Conservation (phyloP, 2,329 filamentous ascomycete species). For the Hyphodiscus sp. region DNA sequence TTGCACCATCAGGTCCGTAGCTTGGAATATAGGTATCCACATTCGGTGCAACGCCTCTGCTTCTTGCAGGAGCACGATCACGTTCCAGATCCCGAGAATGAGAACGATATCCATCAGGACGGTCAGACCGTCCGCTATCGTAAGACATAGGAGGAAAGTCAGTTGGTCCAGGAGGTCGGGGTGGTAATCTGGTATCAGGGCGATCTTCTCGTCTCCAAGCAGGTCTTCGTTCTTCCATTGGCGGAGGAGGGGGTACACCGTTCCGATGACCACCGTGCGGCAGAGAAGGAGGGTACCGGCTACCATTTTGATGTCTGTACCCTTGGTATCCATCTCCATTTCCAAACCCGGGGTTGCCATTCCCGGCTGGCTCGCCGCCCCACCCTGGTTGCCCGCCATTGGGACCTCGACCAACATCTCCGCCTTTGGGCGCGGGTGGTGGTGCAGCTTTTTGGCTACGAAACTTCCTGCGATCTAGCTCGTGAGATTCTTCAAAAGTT, state of each 20-base stretch:
- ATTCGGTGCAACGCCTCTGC: slow-evolving; percentile 20
- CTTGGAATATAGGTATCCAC: slow-evolving; percentile 46
- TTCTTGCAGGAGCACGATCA: slow-evolving; percentile 18
- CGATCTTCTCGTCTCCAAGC: slow-evolving; percentile 26
- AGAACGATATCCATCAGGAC: slow-evolving; percentile 36
- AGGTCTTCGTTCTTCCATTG: slow-evolving; percentile 27
- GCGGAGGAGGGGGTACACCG: slow-evolving; percentile 20
- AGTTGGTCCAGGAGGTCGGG: slow-evolving; percentile 25
- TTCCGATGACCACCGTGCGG: slow-evolving; percentile 21
- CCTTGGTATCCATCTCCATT: slow-evolving; percentile 22
- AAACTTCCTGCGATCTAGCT: slow-evolving; percentile 88
- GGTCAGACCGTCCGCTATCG: slow-evolving; percentile 27
- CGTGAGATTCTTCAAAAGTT: slow-evolving; percentile 87
- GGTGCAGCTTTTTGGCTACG: slow-evolving; percentile 77
- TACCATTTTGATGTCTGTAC: slow-evolving; percentile 25
- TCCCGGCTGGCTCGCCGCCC: slow-evolving; percentile 21
- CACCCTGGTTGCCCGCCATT: slow-evolving; percentile 33
- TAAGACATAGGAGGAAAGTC: slow-evolving; percentile 12
- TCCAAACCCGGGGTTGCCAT: slow-evolving; percentile 20
- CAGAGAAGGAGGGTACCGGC: slow-evolving; percentile 21
- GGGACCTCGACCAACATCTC: slow-evolving; percentile 70
- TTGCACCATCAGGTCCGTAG: slow-evolving; percentile 34
- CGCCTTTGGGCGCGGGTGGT: slow-evolving; percentile 86
- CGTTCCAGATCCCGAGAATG: slow-evolving; percentile 32
- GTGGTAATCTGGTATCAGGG: slow-evolving; percentile 27